Evolutionary conservation across 2,329 filamentous ascomycete species (phyloP), one percentile per base, ranked within the genome.

Genomic region (Anthostomella pinea): DNA sequence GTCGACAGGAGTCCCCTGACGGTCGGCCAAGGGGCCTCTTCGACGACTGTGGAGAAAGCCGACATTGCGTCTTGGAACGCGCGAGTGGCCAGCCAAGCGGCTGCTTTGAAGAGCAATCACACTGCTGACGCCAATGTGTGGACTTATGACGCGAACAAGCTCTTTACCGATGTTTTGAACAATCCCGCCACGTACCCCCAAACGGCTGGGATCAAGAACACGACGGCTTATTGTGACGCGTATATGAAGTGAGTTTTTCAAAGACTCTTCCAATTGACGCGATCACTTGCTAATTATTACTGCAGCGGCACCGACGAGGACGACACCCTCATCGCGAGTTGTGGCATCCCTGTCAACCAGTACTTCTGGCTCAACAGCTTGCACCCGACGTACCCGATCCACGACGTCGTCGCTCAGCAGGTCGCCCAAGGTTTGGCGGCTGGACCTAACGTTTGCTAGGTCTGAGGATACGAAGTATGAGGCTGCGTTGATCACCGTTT

Each of bases 351-450:
- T 0, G 76, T 81, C 3, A 74, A 82, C 51, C 62, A 82, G 59
- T 83, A 82, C 53, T 72, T 83, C 48, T 83, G 79, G 79, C 61
- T 82, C 19, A 82, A 83, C 48, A 66, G 58, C 24, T 55, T 83
- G 45, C 80, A 83, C 52, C 79, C 80, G n/a, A 83, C 79, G 0
- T 79, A 73, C 52, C 70, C 76, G 0, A 70, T 82, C 35, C 78
- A 83, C 45, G 74, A 81, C 33, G 72, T 73, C 5, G 70, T 79
- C 6, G 79, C 79, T 1, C 59, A 72, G 39, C 56, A 63, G 32
- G 60, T 80, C 26, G 65, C 67, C 3, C 54, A 59, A 35, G 53
- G 59, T 3, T 46, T 75, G 45, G 40, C 40, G 6, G 56, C 48
- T 8, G 66, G 63, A 2, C 66, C 65, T 0, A 67, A 65, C 31